Evolutionary conservation across 306 rosid genomes (phyloP).

Genomic region (Cucurbita argyrosperma): DNA sequence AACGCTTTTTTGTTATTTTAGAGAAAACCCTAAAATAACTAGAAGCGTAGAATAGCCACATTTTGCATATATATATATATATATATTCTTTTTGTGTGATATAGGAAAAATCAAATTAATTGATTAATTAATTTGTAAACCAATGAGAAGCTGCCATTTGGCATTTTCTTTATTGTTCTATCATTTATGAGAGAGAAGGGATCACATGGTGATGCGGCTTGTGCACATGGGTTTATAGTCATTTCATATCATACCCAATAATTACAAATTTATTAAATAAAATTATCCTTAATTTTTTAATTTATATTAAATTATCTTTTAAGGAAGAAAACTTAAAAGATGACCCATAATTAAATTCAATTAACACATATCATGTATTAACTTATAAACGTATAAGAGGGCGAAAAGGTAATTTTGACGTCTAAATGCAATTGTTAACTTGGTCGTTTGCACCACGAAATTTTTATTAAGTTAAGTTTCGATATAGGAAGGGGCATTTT

Average conservation of each 20-base stretch:
- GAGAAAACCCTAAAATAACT: neutral
- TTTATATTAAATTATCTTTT: neutral
- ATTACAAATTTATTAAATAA: too few relatives aligned
- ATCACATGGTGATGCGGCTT: conserved; percentile 1
- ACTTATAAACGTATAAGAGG: too few relatives aligned
- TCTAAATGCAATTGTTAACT: too few relatives aligned
- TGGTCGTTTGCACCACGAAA: too few relatives aligned
- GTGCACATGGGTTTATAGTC: neutral
- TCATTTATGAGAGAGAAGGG: neutral
- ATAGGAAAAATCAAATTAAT: neutral
- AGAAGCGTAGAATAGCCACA: neutral
- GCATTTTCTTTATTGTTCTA: neutral
- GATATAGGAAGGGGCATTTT: too few relatives aligned
- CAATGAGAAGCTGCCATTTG: neutral
- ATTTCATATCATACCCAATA: neutral
- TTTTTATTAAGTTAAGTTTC: too few relatives aligned
- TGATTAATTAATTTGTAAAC: neutral
- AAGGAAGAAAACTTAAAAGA: too few relatives aligned
- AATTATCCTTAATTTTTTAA: neutral
- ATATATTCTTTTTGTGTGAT: neutral
- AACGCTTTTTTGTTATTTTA: too few relatives aligned
- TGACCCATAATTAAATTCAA: too few relatives aligned
- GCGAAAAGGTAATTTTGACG: neutral
- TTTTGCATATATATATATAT: neutral
- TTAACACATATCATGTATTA: too few relatives aligned